Evolutionary conservation across 164 flowering plant genomes (phyloP).

Genomic region (Echeveria elegans): DNA sequence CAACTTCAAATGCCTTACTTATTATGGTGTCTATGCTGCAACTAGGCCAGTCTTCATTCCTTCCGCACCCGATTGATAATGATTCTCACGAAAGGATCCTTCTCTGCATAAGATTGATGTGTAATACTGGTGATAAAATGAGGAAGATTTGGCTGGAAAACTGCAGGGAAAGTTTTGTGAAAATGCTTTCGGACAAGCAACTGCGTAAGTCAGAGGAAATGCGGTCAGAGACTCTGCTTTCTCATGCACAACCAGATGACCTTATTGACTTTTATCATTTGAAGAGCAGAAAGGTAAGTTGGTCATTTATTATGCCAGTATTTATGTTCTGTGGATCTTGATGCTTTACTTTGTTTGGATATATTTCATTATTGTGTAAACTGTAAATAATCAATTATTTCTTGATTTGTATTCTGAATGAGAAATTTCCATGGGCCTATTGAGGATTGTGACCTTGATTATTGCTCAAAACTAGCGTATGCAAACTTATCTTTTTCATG

Average conservation of each 20-base stretch:
- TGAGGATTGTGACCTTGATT: too few species aligned
- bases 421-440: too few species aligned
- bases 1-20: slow-evolving; percentile 46
- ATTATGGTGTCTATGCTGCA: slow-evolving; percentile 86
- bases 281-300: slow-evolving; percentile 83
- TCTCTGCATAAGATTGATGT: slow-evolving; percentile 72
- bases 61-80: slow-evolving; percentile 86
- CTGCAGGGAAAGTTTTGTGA: slow-evolving; percentile 85
- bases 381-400: too few species aligned
- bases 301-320: background rate
- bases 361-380: too few species aligned
- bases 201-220: slow-evolving; percentile 75
- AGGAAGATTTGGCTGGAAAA: slow-evolving; percentile 83
- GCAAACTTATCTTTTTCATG: too few species aligned
- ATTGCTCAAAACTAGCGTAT: too few species aligned
- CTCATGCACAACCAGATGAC: slow-evolving; percentile 91
- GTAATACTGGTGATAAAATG: slow-evolving; percentile 67
- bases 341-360: too few species aligned
- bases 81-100: slow-evolving; percentile 79
- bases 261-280: slow-evolving; percentile 92
- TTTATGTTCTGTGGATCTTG: too few species aligned
- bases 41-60: slow-evolving; percentile 69
- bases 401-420: too few species aligned
- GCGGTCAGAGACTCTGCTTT: slow-evolving; percentile 79
- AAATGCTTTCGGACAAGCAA: slow-evolving; percentile 87